These are phyloP conservation scores for Hippophae gyantsensis DNA, from an alignment of 306 rosid genomes.

Conservation along the genomic window DNA sequence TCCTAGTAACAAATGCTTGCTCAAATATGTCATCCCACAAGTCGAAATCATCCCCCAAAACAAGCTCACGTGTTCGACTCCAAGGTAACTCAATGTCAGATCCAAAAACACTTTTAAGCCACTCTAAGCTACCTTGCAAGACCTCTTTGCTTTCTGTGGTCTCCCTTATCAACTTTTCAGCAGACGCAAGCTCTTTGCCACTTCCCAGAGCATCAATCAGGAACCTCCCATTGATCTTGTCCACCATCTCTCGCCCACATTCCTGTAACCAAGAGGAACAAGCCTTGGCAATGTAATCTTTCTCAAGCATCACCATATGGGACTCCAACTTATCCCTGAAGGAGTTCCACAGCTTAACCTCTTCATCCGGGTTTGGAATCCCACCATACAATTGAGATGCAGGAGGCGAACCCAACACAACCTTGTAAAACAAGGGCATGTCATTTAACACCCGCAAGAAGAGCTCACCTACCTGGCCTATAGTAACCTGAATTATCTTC, in stretches of 20 bases:
- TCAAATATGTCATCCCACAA: conserved; percentile 95
- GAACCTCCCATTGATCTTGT: conserved; percentile 60
- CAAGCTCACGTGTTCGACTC: conserved; percentile 90
- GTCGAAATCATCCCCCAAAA: conserved; percentile 79
- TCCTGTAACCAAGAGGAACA: conserved; percentile 71
- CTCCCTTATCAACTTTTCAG: conserved; percentile 85
- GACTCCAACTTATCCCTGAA: conserved; percentile 75
- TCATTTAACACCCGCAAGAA: conserved; percentile 83
- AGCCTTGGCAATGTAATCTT: conserved; percentile 54
- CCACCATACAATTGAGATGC: conserved; percentile 89
- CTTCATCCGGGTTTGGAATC: conserved; percentile 92
- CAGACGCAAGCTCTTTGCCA: conserved; percentile 72
- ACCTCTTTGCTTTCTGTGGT: conserved; percentile 87
- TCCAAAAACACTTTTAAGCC: conserved; percentile 92
- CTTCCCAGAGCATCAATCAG: conserved; percentile 59
- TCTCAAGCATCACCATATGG: conserved; percentile 58
- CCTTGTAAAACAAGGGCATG: conserved; percentile 84
- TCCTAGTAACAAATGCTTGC: conserved; percentile 63
- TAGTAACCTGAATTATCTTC: conserved; percentile 77
- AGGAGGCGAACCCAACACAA: conserved; percentile 68
- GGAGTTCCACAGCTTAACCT: conserved; percentile 84
- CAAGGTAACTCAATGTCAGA: conserved; percentile 93
- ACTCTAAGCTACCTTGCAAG: conserved; percentile 77
- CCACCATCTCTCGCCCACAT: conserved; percentile 51
- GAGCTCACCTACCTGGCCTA: conserved; percentile 91